Conservation (phyloP, 2,329 filamentous ascomycete species). For the Pseudophaeomoniella oleicola region DNA sequence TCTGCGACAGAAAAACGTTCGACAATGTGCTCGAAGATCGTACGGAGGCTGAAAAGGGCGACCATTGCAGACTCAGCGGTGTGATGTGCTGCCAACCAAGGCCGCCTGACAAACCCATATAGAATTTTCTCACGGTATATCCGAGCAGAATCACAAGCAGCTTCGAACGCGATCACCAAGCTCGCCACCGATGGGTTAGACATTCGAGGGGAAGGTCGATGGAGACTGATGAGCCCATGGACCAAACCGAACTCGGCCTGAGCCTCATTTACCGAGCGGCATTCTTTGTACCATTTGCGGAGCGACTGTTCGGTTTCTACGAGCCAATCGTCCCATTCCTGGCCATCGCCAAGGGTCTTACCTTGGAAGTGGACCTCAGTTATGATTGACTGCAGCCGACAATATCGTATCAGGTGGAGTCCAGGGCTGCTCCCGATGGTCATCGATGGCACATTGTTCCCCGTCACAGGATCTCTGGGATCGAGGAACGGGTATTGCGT, state of each 20-base stretch:
- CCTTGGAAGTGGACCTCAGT: slow-evolving; percentile 9
- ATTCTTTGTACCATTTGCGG: slow-evolving; percentile 4
- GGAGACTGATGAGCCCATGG: slow-evolving; percentile 4
- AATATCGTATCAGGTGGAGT: slow-evolving; percentile 4
- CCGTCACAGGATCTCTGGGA: background rate
- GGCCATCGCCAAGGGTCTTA: slow-evolving; percentile 1
- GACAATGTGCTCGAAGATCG: slow-evolving; percentile 10
- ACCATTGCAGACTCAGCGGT: slow-evolving; percentile 9
- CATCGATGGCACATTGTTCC: background rate
- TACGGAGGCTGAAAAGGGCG: slow-evolving; percentile 12
- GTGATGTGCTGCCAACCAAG: slow-evolving; percentile 7
- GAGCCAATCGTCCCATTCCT: slow-evolving; percentile 7
- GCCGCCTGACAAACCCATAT: slow-evolving; percentile 4
- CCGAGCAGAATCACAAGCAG: slow-evolving; percentile 3
- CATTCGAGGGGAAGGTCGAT: slow-evolving; percentile 6
- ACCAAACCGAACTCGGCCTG: slow-evolving; percentile 2
- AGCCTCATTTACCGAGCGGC: slow-evolving; percentile 1
- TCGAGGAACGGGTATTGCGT: slow-evolving; percentile 1
- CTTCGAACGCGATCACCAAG: slow-evolving; percentile 6
- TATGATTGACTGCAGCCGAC: slow-evolving; percentile 6
- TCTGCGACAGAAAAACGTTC: slow-evolving; percentile 6
- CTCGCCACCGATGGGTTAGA: slow-evolving; percentile 4
- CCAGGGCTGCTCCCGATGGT: slow-evolving; percentile 1
- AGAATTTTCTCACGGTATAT: slow-evolving; percentile 4
- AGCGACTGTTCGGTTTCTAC: slow-evolving; percentile 4